phyloP scores from a whole-genome alignment of 2,329 filamentous ascomycete species.

The Periconia macrospinosa region DNA sequence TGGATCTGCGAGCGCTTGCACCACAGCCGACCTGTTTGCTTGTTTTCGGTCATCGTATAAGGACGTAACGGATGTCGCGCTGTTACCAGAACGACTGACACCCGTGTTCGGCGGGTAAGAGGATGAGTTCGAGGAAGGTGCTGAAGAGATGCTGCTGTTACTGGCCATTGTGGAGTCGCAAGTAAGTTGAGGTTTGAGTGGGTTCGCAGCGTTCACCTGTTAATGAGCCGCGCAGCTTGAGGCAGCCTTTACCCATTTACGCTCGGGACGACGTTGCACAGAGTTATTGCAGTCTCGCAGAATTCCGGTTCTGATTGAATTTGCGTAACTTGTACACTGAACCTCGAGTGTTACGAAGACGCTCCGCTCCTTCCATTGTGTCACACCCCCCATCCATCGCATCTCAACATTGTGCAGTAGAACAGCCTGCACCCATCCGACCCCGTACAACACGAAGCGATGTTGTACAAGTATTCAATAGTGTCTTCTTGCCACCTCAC shows the following conservation, averaged over 20 bases:
- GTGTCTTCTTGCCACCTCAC: background rate
- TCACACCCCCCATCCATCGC: background rate
- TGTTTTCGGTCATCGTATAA: no score
- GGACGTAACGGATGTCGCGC: no score
- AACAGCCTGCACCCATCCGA: background rate
- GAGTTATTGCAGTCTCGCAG: background rate
- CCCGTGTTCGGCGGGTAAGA: no score
- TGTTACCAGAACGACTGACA: no score
- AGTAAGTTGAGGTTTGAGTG: conserved; percentile 4
- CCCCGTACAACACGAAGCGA: background rate
- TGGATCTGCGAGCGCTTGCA: no score
- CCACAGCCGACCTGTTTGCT: no score
- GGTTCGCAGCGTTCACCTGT: background rate
- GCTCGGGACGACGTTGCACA: background rate
- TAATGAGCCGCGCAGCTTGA: background rate
- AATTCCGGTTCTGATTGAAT: background rate
- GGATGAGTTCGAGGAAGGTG: no score
- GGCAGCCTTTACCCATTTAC: background rate
- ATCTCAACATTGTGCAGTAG: background rate
- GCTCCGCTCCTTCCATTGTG: background rate
- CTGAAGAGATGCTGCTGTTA: background rate
- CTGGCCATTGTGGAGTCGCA: background rate
- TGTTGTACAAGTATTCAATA: background rate
- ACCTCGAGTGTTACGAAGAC: background rate
- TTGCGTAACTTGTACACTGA: background rate